These are phyloP conservation scores for Comarum palustre DNA, from an alignment of 306 rosid species.

Conservation along the genomic window DNA sequence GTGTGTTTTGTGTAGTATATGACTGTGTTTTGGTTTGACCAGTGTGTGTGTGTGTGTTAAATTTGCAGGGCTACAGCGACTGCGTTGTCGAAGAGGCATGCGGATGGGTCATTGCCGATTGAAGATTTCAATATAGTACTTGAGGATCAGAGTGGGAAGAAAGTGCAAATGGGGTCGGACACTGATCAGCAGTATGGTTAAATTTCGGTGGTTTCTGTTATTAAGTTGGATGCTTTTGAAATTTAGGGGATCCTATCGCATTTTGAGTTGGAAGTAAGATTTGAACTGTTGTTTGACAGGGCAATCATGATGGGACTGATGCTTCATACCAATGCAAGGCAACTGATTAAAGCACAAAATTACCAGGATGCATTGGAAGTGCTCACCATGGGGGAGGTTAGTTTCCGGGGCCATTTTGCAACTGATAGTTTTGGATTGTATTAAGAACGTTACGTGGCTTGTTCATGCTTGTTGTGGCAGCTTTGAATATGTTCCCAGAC, in stretches of 20 bases:
- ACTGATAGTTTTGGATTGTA: slow-evolving; percentile 2
- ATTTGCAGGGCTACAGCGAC: slow-evolving; percentile 65
- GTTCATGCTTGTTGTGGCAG: background rate
- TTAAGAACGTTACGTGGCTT: background rate
- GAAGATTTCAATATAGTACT: slow-evolving; percentile 79
- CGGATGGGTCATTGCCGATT: slow-evolving; percentile 69
- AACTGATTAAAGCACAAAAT: slow-evolving; percentile 46
- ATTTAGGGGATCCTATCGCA: slow-evolving; percentile 12
- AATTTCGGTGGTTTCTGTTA: background rate
- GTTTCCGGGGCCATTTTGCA: slow-evolving; percentile 20
- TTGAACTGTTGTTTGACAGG: slow-evolving; percentile 46
- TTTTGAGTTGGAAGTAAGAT: slow-evolving; percentile 25
- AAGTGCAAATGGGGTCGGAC: slow-evolving; percentile 67
- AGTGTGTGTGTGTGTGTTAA: slow-evolving; percentile 16
- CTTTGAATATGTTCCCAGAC: background rate
- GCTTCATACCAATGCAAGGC: slow-evolving; percentile 85
- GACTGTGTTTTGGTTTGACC: slow-evolving; percentile 19
- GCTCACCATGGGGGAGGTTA: slow-evolving; percentile 85
- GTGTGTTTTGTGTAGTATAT: background rate
- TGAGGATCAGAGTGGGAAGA: slow-evolving; percentile 87
- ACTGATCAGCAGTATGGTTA: slow-evolving; percentile 69
- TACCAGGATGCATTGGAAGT: slow-evolving; percentile 84
- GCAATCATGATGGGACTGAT: slow-evolving; percentile 95
- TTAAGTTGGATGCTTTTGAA: slow-evolving; percentile 14
- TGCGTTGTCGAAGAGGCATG: slow-evolving; percentile 63